phyloP scores from a whole-genome alignment of 768 basidiomycete genomes.

The Trametes gibbosa region DNA sequence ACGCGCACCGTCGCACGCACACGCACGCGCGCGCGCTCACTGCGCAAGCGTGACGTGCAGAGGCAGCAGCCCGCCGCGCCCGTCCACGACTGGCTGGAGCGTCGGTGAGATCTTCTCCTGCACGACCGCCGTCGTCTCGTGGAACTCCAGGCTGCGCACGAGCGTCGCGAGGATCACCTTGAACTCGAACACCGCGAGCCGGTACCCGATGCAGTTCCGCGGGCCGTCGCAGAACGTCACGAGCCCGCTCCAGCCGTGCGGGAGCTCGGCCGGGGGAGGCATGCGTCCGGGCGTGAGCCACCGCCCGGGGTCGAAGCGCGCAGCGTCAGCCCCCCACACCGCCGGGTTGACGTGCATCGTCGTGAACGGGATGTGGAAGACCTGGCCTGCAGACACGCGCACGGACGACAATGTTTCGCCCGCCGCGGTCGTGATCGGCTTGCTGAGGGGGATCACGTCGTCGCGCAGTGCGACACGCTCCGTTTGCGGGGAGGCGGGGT shows the following conservation, averaged over 20 bases:
- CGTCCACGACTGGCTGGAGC: conserved; percentile 35
- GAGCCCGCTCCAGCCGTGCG: conserved; percentile 37
- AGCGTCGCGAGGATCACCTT: conserved; percentile 40
- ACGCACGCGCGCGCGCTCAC: conserved; percentile 1
- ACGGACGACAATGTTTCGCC: conserved; percentile 30
- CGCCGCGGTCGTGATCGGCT: conserved; percentile 31
- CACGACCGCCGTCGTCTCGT: conserved; percentile 34
- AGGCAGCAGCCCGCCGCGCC: conserved; percentile 27
- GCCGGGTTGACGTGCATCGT: conserved; percentile 33
- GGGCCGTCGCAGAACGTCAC: conserved; percentile 43
- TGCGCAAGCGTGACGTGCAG: conserved; percentile 23
- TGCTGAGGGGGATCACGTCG: conserved; percentile 41
- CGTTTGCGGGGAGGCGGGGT: conserved; percentile 39
- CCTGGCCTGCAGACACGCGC: conserved; percentile 38
- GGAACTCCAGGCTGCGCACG: conserved; percentile 36
- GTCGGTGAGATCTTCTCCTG: conserved; percentile 34
- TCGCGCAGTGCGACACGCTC: conserved; percentile 40
- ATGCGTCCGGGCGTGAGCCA: conserved; percentile 35
- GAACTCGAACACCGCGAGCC: conserved; percentile 39
- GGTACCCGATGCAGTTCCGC: conserved; percentile 41
- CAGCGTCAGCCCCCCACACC: conserved; percentile 38
- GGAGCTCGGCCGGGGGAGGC: conserved; percentile 29
- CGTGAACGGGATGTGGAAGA: conserved; percentile 28
- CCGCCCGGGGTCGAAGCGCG: conserved; percentile 38
- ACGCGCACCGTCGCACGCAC: neutral